Conservation (phyloP, 805 yeast species). For the Lipomyces sp. region DNA sequence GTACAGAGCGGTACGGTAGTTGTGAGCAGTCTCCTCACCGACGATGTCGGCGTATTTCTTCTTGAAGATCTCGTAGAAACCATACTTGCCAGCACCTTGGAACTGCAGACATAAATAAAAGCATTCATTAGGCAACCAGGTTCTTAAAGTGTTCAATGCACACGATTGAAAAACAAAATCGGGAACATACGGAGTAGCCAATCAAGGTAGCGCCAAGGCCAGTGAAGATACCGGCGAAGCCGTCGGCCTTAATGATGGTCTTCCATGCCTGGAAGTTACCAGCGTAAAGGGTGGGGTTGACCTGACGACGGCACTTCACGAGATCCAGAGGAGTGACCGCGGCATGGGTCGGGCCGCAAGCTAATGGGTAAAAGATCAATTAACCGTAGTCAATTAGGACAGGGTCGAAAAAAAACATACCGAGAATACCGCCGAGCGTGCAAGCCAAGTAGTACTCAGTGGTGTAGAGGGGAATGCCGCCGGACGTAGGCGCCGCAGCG, state of each 20-base stretch:
- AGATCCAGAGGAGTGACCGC: constrained; percentile 89
- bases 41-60: constrained; percentile 64
- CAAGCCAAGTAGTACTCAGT: constrained; percentile 68
- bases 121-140: too few relatives aligned
- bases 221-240: constrained; percentile 70
- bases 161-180: background rate
- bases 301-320: constrained; percentile 91
- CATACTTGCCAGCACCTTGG: constrained; percentile 98
- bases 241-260: constrained; percentile 68
- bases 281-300: constrained; percentile 65
- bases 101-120: constrained; percentile 38
- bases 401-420: constrained; percentile 21
- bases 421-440: constrained; percentile 67
- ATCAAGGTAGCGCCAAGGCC: constrained; percentile 90
- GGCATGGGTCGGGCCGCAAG: constrained; percentile 97
- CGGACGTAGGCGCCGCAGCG: constrained; percentile 29
- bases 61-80: constrained; percentile 89
- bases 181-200: constrained; percentile 61
- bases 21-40: constrained; percentile 58
- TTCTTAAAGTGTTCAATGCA: background rate
- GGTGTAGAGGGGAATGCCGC: constrained; percentile 52
- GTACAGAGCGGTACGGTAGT: constrained; percentile 70
- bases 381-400: background rate
- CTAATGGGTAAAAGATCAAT: constrained; percentile 40
- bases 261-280: constrained; percentile 81